A percentile compares a stretch with the other conserved stretches of the same genome.
These are phyloP conservation scores for Leptomonas seymouri DNA, from an alignment of 208 protist genomes.

Conservation along the genomic window DNA sequence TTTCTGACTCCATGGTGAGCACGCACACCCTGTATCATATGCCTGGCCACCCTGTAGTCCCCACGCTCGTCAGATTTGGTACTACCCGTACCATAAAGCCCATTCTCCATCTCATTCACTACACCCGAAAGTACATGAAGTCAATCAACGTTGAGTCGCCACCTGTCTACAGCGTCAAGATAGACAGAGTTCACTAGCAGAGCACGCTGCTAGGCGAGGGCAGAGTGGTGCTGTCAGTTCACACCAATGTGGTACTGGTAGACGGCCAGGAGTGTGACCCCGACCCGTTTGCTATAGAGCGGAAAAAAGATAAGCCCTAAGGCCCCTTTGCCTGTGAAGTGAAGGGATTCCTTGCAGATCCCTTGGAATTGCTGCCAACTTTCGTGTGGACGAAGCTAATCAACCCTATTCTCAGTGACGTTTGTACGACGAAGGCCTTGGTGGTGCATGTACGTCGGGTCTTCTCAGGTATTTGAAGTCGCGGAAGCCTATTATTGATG, in stretches of 20 bases:
- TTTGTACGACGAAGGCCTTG: constrained; percentile 56
- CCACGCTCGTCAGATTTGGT: constrained; percentile 53
- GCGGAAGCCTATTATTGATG: constrained; percentile 33
- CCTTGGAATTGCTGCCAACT: constrained; percentile 38
- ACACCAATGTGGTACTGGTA: constrained; percentile 68
- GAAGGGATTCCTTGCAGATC: constrained; percentile 60
- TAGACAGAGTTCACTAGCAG: constrained; percentile 46
- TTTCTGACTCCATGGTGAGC: not conserved
- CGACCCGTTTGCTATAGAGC: constrained; percentile 54
- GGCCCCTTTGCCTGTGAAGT: constrained; percentile 58
- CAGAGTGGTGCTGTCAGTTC: constrained; percentile 55
- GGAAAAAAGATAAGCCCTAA: constrained; percentile 59
- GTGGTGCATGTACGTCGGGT: constrained; percentile 33
- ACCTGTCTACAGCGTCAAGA: constrained; percentile 31
- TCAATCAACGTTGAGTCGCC: constrained; percentile 19
- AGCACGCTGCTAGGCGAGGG: constrained; percentile 38
- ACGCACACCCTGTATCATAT: not conserved
- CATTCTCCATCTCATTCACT: constrained; percentile 48
- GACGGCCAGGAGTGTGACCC: constrained; percentile 58
- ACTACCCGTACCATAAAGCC: constrained; percentile 41
- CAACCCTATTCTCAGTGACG: constrained; percentile 59
- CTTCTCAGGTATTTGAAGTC: constrained; percentile 38
- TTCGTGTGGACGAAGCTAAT: constrained; percentile 43
- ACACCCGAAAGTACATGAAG: constrained; percentile 33
- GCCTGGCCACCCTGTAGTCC: constrained; percentile 20